Base-by-base conservation (phyloP, 148 eudicot genomes). In the Euryodendron excelsum region DNA sequence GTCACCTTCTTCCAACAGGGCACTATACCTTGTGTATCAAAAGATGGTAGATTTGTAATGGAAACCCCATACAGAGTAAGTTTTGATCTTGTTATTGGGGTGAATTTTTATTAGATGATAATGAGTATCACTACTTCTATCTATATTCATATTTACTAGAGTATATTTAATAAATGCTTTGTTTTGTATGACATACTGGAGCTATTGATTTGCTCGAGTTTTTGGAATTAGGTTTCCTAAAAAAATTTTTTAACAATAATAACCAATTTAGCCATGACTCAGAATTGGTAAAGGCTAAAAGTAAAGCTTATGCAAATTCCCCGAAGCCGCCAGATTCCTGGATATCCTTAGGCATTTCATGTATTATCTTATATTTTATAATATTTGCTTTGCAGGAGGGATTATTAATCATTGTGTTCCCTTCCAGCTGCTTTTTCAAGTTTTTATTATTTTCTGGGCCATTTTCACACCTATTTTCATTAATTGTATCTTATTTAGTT, bases 1-100 rank as follows among this genome's bases (percentile, higher is more conserved):
- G 95, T 96, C 61, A 93, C 95, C 62, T 96, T 96, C 87, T 96
- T 96, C 82, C 91, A 87, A 83, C 99, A 96, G 74, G 97, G 99
- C 13, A 96, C 99, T 7, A 88, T 96, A 78, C 99, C 99, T 81
- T 91, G 98, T 86, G 90, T 93, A 30, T 93, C 98, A 68, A 88
- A 83, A 50, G 98, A 96, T 81, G 95, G 99, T 78, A 91, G 98
- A 86, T 88, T 90, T 84, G 85, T 96, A 80, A 90, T 96, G 99
- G 99, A 96, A 78, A 85, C 95, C 79, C 97, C 99, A 39, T 88
- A 82, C 87, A 91, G 83, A 79, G 98, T 94, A 88, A 45, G 91
- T 83, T 80, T 61, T 72, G 71, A 64, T 48, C 39, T 59, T 73
- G 5, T 72, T 79, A 48, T 78, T 27, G 36, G 3, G 55, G 28